phyloP scores from a whole-genome alignment of 345 rosid species.

The Salix arbutifolia region DNA sequence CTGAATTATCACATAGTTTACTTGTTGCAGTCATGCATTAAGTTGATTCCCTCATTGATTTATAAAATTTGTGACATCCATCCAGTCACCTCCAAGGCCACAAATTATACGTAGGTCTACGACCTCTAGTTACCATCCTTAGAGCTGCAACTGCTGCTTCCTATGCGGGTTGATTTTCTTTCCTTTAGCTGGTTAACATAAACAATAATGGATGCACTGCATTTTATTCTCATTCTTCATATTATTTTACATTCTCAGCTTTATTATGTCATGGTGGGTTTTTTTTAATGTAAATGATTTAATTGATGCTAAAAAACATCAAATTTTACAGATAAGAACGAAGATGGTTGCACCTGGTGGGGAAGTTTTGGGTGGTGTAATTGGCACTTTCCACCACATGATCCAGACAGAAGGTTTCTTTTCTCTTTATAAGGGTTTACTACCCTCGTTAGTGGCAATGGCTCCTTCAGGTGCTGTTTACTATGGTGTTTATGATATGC shows the following conservation, averaged over 20 bases:
- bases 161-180: not conserved
- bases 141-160: not conserved
- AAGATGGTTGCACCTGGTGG: constrained; percentile 92
- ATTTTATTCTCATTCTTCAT: not conserved
- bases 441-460: constrained; percentile 76
- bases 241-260: not conserved
- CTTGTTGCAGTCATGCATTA: not conserved
- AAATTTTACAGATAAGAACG: constrained; percentile 58
- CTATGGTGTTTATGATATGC: constrained; percentile 83
- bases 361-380: constrained; percentile 78
- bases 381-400: constrained; percentile 72
- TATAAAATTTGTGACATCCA: too few species aligned
- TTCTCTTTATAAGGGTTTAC: constrained; percentile 84
- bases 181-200: not conserved
- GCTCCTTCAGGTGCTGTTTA: constrained; percentile 92
- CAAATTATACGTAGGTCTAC: not conserved
- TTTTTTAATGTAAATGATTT: not conserved
- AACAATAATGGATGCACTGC: not conserved
- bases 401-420: constrained; percentile 77
- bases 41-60: too few species aligned
- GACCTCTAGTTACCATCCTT: not conserved
- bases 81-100: not conserved
- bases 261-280: not conserved
- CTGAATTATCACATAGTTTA: not conserved
- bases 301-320: not conserved